phyloP scores from a whole-genome alignment of 2,329 filamentous ascomycete genomes.

The Neopestalotiopsis clavispora region DNA sequence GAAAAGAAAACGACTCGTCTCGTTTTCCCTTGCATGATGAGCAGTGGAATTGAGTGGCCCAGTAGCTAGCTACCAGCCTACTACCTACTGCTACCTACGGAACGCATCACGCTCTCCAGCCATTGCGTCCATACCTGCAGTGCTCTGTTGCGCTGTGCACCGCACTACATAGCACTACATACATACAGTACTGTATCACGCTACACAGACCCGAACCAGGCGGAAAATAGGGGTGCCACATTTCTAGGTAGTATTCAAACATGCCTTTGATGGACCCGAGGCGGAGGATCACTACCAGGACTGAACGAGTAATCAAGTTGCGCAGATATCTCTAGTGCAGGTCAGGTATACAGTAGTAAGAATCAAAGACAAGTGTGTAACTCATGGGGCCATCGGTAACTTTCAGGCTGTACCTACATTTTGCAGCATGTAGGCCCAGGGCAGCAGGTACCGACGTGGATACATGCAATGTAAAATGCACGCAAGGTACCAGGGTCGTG shows the following conservation, averaged over 20 bases:
- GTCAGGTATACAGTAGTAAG: neutral
- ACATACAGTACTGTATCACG: neutral
- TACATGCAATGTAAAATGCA: slow-evolving; percentile 1
- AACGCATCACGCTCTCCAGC: too few species aligned
- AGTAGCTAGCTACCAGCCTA: neutral
- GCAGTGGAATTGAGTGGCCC: neutral
- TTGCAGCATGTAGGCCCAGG: neutral
- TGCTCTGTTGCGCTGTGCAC: too few species aligned
- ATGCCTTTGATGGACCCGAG: neutral
- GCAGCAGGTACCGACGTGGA: neutral
- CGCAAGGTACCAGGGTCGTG: neutral
- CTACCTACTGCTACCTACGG: too few species aligned
- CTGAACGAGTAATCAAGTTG: neutral
- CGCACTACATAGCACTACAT: neutral
- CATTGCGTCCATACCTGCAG: too few species aligned
- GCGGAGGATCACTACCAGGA: slow-evolving; percentile 1
- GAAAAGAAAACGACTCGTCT: neutral
- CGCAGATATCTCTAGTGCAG: neutral
- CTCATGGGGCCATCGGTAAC: too few species aligned
- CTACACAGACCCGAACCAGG: neutral
- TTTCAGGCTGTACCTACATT: neutral
- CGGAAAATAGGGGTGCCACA: slow-evolving; percentile 1
- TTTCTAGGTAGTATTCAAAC: neutral
- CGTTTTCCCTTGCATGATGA: neutral
- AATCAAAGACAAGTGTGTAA: too few species aligned